Evolutionary conservation across 495 filamentous ascomycete species (phyloP), one percentile per base, ranked within the genome.

Genomic region (Aspergillus coremiiformis): DNA sequence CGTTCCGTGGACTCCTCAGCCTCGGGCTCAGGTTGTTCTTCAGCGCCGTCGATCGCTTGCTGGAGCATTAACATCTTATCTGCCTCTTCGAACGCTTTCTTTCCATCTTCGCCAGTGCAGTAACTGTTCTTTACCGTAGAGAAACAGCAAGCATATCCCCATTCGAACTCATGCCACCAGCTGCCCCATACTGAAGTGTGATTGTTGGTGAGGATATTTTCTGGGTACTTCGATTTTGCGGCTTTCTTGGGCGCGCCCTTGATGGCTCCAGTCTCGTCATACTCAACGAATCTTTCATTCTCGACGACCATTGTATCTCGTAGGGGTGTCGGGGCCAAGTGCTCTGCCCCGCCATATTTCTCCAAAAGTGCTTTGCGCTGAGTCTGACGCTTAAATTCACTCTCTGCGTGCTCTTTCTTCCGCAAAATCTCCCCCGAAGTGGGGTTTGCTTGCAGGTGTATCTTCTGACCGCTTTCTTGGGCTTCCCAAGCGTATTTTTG

Each of bases 101-200:
- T 90, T 14, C 90, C 91, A 51, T 84, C 84, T 46, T 90, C 89
- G 15, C 93, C 94, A 1, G 94, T 96, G 69, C 93, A 98, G 60
- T 96, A 98, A 64, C 88, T 94, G 63, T 97, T 96, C 72, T 94
- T 96, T 39, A 93, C 80, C 5, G 82, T 85, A 1, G 89, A 95
- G 66, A 87, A 89, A 75, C 93, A 98, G 70, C 93, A 98, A 21
- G 88, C 79, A 67, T 95, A 98, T n/a, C 94, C 93, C 93, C 93
- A 98, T 69, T 85, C 76, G 71, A 96, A 96, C 51, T 89, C 82
- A 37, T 80, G 78, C 93, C 93, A 98, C 93, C 93, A 98, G 62
- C 90, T 96, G 30, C 93, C 93, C 88, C 91, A 98, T 1, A 95
- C 89, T 0, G 86, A 82, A 19, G 82, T 89, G 65, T 98, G 93